Evolutionary conservation across 75 land plant genomes (phyloP).

Genomic region (Selaginella moellendorffii): DNA sequence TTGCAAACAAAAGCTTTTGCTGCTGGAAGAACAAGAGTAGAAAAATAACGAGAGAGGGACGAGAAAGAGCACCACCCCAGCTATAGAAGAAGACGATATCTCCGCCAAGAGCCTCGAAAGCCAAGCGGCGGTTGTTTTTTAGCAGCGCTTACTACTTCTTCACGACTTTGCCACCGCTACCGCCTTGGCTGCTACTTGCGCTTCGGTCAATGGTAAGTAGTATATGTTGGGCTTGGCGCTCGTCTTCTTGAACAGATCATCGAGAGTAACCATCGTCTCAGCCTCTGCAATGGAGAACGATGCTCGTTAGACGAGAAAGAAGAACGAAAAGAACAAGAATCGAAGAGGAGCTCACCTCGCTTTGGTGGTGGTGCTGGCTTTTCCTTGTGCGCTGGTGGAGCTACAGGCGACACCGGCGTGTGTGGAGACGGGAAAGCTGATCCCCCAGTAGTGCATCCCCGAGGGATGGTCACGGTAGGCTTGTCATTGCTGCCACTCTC

Average conservation of each 20-base stretch:
- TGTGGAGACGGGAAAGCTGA: not conserved
- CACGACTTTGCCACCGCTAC: too few species aligned
- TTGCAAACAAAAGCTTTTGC: too few species aligned
- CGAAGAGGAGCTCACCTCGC: not conserved
- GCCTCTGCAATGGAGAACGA: slow-evolving; percentile 28
- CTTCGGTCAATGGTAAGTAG: slow-evolving; percentile 81
- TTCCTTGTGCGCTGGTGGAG: slow-evolving; percentile 27
- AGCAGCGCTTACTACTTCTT: too few species aligned
- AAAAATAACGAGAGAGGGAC: too few species aligned
- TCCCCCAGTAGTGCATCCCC: not conserved
- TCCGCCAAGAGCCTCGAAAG: too few species aligned
- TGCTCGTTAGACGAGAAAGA: not conserved
- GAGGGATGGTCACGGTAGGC: not conserved
- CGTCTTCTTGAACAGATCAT: slow-evolving; percentile 85
- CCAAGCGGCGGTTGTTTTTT: too few species aligned
- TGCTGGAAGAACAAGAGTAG: too few species aligned
- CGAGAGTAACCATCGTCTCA: slow-evolving; percentile 58
- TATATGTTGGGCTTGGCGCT: slow-evolving; percentile 75
- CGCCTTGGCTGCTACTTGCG: slow-evolving; percentile 70
- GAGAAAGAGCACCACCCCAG: too few species aligned
- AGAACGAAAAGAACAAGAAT: not conserved
- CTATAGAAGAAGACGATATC: too few species aligned
- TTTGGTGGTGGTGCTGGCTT: slow-evolving; percentile 25
- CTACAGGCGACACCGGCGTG: slow-evolving; percentile 25
- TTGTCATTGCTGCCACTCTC: not conserved